phyloP scores from a whole-genome alignment of 2,329 filamentous ascomycete genomes.

The Chaetomium sp. region DNA sequence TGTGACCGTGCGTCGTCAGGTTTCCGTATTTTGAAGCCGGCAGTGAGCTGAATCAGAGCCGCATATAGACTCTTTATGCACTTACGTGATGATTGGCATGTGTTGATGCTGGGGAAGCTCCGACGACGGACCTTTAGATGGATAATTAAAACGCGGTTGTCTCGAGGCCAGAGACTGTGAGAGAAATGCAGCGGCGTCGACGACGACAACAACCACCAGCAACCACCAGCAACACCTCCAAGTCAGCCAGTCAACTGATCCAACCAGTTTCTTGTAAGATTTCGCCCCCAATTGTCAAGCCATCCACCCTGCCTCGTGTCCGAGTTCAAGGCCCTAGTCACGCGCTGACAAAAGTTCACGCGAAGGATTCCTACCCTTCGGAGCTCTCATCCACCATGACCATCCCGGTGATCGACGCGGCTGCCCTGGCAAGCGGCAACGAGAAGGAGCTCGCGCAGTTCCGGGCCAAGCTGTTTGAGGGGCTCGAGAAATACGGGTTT shows the following conservation, averaged over 20 bases:
- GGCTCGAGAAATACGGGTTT: background rate
- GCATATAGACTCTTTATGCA: too few relatives aligned
- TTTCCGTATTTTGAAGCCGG: too few relatives aligned
- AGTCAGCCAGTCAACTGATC: background rate
- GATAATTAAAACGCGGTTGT: too few relatives aligned
- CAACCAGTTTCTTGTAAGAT: background rate
- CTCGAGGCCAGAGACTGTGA: too few relatives aligned
- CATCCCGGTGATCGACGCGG: background rate
- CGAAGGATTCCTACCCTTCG: background rate
- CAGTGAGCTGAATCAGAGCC: too few relatives aligned
- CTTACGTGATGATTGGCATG: too few relatives aligned
- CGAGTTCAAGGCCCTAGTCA: background rate
- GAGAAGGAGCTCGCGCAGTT: background rate
- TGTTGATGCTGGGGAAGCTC: too few relatives aligned
- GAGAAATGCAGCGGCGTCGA: too few relatives aligned
- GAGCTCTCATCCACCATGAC: background rate
- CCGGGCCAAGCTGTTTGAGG: background rate
- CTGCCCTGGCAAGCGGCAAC: background rate
- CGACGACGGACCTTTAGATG: too few relatives aligned
- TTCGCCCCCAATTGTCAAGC: background rate
- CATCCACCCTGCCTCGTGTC: background rate
- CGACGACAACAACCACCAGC: too few relatives aligned
- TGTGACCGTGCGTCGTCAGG: too few relatives aligned
- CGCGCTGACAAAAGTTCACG: background rate
- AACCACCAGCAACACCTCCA: too few relatives aligned